A percentile compares a stretch with the other conserved stretches of the same genome.
These are phyloP conservation scores for Pseudocercospora eumusae DNA, from an alignment of 2,329 filamentous ascomycete species.

Conservation along the genomic window DNA sequence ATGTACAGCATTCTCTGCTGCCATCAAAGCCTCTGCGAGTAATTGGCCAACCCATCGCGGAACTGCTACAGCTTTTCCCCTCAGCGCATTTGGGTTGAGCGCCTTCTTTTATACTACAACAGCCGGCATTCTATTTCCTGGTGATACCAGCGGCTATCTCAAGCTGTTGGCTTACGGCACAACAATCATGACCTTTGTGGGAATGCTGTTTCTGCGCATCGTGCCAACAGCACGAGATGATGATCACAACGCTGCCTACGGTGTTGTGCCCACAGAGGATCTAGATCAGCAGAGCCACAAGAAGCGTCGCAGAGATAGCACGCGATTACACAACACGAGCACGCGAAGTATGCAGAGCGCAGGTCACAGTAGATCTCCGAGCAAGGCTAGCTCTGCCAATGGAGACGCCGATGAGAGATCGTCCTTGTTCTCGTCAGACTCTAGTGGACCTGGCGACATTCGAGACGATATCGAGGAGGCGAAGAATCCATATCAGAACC, in stretches of 20 bases:
- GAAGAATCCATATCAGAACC: conserved; percentile 55
- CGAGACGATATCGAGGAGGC: conserved; percentile 47
- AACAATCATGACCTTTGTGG: conserved; percentile 69
- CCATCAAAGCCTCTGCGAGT: conserved; percentile 80
- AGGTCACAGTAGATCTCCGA: conserved; percentile 14
- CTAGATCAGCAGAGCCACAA: conserved; percentile 20
- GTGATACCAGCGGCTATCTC: conserved; percentile 79
- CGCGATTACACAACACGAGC: conserved; percentile 23
- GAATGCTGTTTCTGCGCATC: conserved; percentile 83
- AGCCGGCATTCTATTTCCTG: conserved; percentile 75
- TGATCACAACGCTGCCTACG: conserved; percentile 54
- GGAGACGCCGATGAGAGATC: conserved; percentile 75
- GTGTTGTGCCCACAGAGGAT: conserved; percentile 53
- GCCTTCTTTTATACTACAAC: conserved; percentile 93
- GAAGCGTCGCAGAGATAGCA: conserved; percentile 22
- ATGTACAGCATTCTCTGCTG: conserved; percentile 84
- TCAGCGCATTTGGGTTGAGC: conserved; percentile 90
- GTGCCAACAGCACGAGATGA: conserved; percentile 52
- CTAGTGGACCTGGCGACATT: conserved; percentile 55
- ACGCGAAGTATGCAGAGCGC: conserved; percentile 10
- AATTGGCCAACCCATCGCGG: conserved; percentile 92
- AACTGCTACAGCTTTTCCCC: conserved; percentile 88
- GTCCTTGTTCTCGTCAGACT: conserved; percentile 65
- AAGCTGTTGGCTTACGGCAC: conserved; percentile 79
- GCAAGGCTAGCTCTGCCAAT: conserved; percentile 17